A percentile compares a stretch with the other conserved stretches of the same genome.
phyloP scores from a whole-genome alignment of 2,329 filamentous ascomycete genomes.

The Exophiala aquamarina region DNA sequence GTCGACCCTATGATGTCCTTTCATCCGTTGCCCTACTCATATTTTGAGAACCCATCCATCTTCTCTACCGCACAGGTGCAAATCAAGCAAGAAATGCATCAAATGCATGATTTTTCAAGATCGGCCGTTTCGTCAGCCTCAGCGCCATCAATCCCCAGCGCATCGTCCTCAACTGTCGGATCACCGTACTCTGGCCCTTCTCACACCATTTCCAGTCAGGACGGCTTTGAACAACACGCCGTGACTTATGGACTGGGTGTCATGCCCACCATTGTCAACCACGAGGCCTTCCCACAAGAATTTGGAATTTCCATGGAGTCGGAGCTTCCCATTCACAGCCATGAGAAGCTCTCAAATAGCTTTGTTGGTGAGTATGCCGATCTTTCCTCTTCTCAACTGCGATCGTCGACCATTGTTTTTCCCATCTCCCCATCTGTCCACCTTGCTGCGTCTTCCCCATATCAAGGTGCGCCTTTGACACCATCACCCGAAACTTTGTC shows the following conservation, averaged over 20 bases:
- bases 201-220: slow-evolving; percentile 51
- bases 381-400: slow-evolving; percentile 36
- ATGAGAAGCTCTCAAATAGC: slow-evolving; percentile 44
- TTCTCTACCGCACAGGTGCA: slow-evolving; percentile 18
- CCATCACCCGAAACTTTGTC: slow-evolving; percentile 17
- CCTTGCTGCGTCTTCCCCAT: slow-evolving; percentile 2
- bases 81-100: slow-evolving; percentile 22
- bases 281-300: slow-evolving; percentile 48
- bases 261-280: slow-evolving; percentile 63
- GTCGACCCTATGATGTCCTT: slow-evolving; percentile 22
- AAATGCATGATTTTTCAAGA: slow-evolving; percentile 42
- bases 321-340: slow-evolving; percentile 39
- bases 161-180: slow-evolving; percentile 65
- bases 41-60: slow-evolving; percentile 21
- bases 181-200: slow-evolving; percentile 65
- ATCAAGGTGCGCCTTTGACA: slow-evolving; percentile 9
- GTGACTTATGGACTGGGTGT: slow-evolving; percentile 54
- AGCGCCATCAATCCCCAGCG: slow-evolving; percentile 56
- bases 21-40: slow-evolving; percentile 22
- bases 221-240: slow-evolving; percentile 56
- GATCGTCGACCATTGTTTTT: slow-evolving; percentile 15
- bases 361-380: slow-evolving; percentile 48
- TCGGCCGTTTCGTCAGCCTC: slow-evolving; percentile 63
- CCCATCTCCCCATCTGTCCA: slow-evolving; percentile 11
- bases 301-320: slow-evolving; percentile 45